These are phyloP conservation scores for Orbilia javanica DNA, from an alignment of 2,329 filamentous ascomycete species.

Conservation along the genomic window DNA sequence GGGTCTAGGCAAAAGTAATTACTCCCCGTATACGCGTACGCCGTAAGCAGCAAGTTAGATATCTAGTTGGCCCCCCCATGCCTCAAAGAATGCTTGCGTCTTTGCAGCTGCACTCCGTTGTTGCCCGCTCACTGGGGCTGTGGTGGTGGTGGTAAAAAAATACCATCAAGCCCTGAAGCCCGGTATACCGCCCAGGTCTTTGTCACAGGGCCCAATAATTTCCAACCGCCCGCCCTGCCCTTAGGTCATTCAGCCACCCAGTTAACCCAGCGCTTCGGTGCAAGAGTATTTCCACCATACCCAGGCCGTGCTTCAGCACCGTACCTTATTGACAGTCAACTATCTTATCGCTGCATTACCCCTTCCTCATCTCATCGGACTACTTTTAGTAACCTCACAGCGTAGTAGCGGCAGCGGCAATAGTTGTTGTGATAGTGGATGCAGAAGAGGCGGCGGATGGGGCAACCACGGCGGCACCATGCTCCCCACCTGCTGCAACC, in stretches of 20 bases:
- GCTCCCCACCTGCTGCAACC: not conserved
- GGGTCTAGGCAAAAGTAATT: not conserved
- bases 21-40: no score
- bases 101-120: not conserved
- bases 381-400: slow-evolving; percentile 11
- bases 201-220: not conserved
- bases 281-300: not conserved
- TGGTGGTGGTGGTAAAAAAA: no score
- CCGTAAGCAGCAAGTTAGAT: not conserved
- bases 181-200: not conserved
- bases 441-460: slow-evolving; percentile 9
- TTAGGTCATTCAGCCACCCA: not conserved
- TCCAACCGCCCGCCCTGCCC: slow-evolving; percentile 9
- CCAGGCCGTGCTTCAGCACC: not conserved
- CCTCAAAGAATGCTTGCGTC: not conserved
- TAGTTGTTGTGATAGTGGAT: slow-evolving; percentile 9
- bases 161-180: not conserved
- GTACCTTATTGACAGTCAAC: not conserved
- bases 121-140: not conserved
- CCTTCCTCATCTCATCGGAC: slow-evolving; percentile 7
- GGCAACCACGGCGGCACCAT: slow-evolving; percentile 11
- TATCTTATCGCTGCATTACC: slow-evolving; percentile 13
- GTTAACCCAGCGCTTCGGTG: slow-evolving; percentile 4
- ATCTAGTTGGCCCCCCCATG: not conserved
- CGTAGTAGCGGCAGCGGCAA: slow-evolving; percentile 5